phyloP scores from a whole-genome alignment of 2,329 filamentous ascomycete species.

The Cladosporium halotolerans region DNA sequence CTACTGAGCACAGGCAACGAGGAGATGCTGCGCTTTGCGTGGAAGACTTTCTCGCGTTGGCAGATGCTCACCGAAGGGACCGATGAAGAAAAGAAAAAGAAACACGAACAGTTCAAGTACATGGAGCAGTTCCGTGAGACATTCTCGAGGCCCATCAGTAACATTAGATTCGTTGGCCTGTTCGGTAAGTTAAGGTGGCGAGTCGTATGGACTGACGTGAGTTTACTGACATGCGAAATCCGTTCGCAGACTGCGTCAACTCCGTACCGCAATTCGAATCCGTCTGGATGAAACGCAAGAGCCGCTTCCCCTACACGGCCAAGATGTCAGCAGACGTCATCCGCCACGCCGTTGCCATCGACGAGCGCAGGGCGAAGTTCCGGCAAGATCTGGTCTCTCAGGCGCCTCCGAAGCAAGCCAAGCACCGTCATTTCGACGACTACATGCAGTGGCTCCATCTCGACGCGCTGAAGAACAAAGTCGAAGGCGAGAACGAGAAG shows the following conservation, averaged over 20 bases:
- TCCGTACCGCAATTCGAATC: slow-evolving; percentile 61
- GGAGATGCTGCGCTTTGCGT: slow-evolving; percentile 77
- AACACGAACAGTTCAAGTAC: slow-evolving; percentile 61
- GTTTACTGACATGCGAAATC: no score
- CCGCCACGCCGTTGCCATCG: slow-evolving; percentile 64
- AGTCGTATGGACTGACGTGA: no score
- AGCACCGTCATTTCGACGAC: slow-evolving; percentile 15
- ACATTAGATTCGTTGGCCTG: slow-evolving; percentile 69
- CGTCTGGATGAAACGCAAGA: slow-evolving; percentile 65
- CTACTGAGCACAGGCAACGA: slow-evolving; percentile 76
- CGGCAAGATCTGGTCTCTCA: slow-evolving; percentile 60
- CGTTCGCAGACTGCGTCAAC: slow-evolving; percentile 16
- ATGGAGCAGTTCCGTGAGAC: slow-evolving; percentile 78
- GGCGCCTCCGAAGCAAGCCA: slow-evolving; percentile 15
- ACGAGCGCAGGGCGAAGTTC: slow-evolving; percentile 66
- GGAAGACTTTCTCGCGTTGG: slow-evolving; percentile 74
- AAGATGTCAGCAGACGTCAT: slow-evolving; percentile 53
- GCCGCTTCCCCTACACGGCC: slow-evolving; percentile 64
- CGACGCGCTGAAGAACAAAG: slow-evolving; percentile 7
- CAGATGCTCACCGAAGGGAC: slow-evolving; percentile 49
- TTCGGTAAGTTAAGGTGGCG: slow-evolving; percentile 51
- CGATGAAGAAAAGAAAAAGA: slow-evolving; percentile 40
- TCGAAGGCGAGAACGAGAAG: slow-evolving; percentile 17
- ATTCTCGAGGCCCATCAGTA: slow-evolving; percentile 66
- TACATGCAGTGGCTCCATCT: slow-evolving; percentile 9